Evolutionary conservation across 768 basidiomycete species (phyloP).

Genomic region (Rossbeevera mucosa): DNA sequence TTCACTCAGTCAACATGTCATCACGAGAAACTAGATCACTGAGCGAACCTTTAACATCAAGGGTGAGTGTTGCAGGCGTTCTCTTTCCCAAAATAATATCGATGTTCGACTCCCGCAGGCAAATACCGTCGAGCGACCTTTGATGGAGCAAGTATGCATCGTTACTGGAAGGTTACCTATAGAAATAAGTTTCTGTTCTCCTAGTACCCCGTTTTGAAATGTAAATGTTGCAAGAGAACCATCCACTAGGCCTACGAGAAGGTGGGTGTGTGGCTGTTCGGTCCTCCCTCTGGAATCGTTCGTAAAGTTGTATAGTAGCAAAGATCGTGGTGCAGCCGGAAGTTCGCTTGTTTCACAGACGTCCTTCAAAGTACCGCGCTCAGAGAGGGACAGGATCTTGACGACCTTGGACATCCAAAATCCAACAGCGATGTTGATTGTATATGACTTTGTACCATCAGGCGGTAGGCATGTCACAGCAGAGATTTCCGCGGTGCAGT

Average conservation of each 20-base stretch:
- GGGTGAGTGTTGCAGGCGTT: constrained; percentile 61
- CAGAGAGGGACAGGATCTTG: constrained; percentile 46
- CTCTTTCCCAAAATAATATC: constrained; percentile 64
- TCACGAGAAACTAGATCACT: not conserved
- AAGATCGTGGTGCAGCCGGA: constrained; percentile 41
- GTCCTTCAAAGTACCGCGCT: constrained; percentile 13
- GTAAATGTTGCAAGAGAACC: constrained; percentile 61
- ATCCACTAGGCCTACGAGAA: constrained; percentile 72
- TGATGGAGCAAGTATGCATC: constrained; percentile 52
- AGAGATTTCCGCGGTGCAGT: constrained; percentile 52
- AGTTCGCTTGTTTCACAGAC: constrained; percentile 30
- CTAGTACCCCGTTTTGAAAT: constrained; percentile 39
- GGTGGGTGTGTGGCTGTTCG: constrained; percentile 43
- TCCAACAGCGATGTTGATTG: constrained; percentile 54
- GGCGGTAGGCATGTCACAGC: constrained; percentile 62
- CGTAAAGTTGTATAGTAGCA: constrained; percentile 60
- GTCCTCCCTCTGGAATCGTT: constrained; percentile 30
- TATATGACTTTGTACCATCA: constrained; percentile 42
- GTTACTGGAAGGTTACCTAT: constrained; percentile 66
- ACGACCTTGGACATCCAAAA: constrained; percentile 73
- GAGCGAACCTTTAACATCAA: constrained; percentile 61
- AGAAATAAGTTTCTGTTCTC: constrained; percentile 54
- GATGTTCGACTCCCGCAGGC: constrained; percentile 69
- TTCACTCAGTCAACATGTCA: constrained; percentile 1
- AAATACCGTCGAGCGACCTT: constrained; percentile 54